Evolutionary conservation across 768 basidiomycete genomes (phyloP), one percentile per base, ranked within the genome.

Genomic region (Trametes cinnabarina): DNA sequence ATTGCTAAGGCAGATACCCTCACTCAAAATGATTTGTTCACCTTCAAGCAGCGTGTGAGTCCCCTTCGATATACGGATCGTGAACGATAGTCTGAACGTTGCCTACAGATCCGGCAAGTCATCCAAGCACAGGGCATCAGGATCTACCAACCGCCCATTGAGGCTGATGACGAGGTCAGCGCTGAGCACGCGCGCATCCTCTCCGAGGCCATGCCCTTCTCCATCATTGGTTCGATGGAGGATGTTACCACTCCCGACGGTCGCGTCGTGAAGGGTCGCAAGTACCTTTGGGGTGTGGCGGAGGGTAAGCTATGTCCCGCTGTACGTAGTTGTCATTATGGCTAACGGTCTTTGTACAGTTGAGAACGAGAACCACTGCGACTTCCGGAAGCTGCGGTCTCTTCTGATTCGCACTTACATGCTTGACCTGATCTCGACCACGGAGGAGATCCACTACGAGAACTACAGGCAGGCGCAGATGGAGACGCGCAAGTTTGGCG

Each of bases 241-340:
- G 96, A 99, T 64, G 96, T 99, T 46, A 83, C 84, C 67, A 98
- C 93, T 3, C 76, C 80, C 22, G 96, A 98, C 70, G 97, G 97
- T 11, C 85, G 94, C 56, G 75, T 84, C 32, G 97, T 99, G 70
- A 98, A 98, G 76, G 97, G 97, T 44, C 87, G 97, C 67, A 92
- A 98, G 74, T 99, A 99, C 71, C 85, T 96, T 14, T 99, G 97
- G 97, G 97, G 97, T 80, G 94, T 99, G n/a, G 97, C 97, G 9
- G 97, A 99, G 80, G 92, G 92, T 92, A 39, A 47, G 79, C 73
- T 23, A 6, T 25, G 52, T 34, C 52, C 32, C 25, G 9, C 5
- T 3, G 32, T 25, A 35, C n/a, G 22, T 51, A 47, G 58, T 34
- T 55, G 37, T 3, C 12, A 15, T 25, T 20, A 23, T 34, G 37